Evolutionary conservation across 495 filamentous ascomycete genomes (phyloP), one percentile per base, ranked within the genome.

Genomic region (Barbatosphaeria neglecta): DNA sequence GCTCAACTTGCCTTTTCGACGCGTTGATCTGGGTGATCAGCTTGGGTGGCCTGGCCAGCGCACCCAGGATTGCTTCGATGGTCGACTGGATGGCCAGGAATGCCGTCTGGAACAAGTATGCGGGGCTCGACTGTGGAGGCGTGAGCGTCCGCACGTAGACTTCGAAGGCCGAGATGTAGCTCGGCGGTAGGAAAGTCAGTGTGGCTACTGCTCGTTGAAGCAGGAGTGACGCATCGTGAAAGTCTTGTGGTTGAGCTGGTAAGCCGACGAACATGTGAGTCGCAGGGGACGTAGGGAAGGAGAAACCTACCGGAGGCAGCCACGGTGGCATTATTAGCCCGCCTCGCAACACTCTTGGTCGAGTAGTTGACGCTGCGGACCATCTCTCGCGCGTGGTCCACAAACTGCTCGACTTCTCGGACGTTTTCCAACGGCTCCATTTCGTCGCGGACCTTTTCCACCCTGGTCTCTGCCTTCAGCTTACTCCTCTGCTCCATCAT

Each of bases 401-500:
- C 78, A 61, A 97, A 97, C 55, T 89, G 81, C 55, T 96, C 92
- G 5, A 95, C 89, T 60, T 95, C 90, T n/a, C 78, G 76, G 41
- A 89, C 80, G 47, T 95, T 88, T 49, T 87, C 80, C 7, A 95
- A 66, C 0, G 93, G 88, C 23, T 83, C 76, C 54, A 83, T 83
- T 54, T 99, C 92, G 22, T 97, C 92, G 45, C 78, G 74, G 16
- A 99, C 80, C 18, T 81, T 87, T 59, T 99, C 93, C 15, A 72
- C 68, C 42, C 90, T 78, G 0, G 80, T 77, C 54, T 86, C 81
- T 3, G 88, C 88, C 63, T 99, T 99, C 44, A 83, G 77, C 33
- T 77, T 81, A 50, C 84, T 92, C 22, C 93, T 77, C 58, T 95
- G 84, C 19, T 83, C 86, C 78, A 97, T 88, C 78, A 85, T 83